Evolutionary conservation across 176 grass and related monocot species (phyloP), one percentile per base, ranked within the genome.

Genomic region (Guadua angustifolia): DNA sequence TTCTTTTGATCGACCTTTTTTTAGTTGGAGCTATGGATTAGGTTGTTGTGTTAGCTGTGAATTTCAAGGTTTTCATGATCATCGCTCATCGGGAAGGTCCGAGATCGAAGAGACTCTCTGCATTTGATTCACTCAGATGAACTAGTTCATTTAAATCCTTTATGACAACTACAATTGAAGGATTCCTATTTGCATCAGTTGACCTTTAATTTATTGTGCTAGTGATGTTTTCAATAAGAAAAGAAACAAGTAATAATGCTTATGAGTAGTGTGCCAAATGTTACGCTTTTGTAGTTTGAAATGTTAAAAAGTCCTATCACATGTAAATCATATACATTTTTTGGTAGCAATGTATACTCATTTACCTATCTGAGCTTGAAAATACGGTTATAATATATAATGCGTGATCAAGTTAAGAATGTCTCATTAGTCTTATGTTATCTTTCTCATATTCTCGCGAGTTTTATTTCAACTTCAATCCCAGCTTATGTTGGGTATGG

Each of bases 401-500:
- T 57, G 1, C 69, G 61, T 9, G 13, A 43, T 9, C 33, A 13
- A 21, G 2, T 64, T 46, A 62, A 77, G 33, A 79, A 53, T 38
- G 17, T 9, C 36, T 9, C 47, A 68, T 59, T 45, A 13, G 2
- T 26, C 79, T 73, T n/a, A 74, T 61, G 11, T 83, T 62, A 6
- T 15, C 14, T 73, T 53, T 50, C 55, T 60, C 24, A 15, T 47
- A 52, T 70, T 38, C 17, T 14, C 61, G 52, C 82, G 85, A 82
- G 35, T 89, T 89, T 75, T 85, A 81, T 85, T 89, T 89, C 44
- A 33, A 85, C 62, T 89, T 89, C 71, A 89, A 84, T 63, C 87
- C 87, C 56, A 81, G 87, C n/a, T 85, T 89, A 81, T 89, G 87
- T 89, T 42, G 87, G 87, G 17, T 89, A 85, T 89, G 87, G 87